A percentile compares a stretch with the other conserved stretches of the same genome.
phyloP scores from a whole-genome alignment of 768 basidiomycete genomes.

The Pholiota conissans region DNA sequence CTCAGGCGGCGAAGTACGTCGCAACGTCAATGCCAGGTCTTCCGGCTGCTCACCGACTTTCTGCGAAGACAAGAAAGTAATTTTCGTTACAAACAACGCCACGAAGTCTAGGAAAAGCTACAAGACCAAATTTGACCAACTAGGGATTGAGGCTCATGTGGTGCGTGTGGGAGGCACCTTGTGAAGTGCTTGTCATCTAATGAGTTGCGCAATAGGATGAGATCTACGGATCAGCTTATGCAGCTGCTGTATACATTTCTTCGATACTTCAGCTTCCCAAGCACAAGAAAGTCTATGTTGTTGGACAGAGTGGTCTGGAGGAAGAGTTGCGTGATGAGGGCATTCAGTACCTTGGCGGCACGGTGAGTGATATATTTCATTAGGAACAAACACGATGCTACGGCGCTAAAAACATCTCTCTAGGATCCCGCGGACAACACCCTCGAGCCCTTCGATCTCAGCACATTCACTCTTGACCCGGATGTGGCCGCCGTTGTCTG shows the following conservation, averaged over 20 bases:
- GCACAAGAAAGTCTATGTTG: conserved; percentile 93
- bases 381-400: conserved; percentile 3
- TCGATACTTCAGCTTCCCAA: conserved; percentile 87
- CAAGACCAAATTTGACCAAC: conserved; percentile 88
- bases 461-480: conserved; percentile 72
- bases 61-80: conserved; percentile 69
- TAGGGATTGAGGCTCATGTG: conserved; percentile 82
- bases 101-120: conserved; percentile 87
- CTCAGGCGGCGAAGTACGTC: conserved; percentile 72
- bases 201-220: conserved; percentile 65
- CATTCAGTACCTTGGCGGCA: conserved; percentile 77
- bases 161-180: conserved; percentile 47
- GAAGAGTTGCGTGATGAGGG: conserved; percentile 92
- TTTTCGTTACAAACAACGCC: conserved; percentile 98
- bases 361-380: conserved; percentile 43
- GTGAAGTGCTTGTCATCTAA: conserved; percentile 1
- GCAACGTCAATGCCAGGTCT: conserved; percentile 8
- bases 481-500: conserved; percentile 92
- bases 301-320: conserved; percentile 90
- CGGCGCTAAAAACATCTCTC: conserved; percentile 2
- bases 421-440: conserved; percentile 88
- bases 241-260: conserved; percentile 71
- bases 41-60: conserved; percentile 7
- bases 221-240: conserved; percentile 93
- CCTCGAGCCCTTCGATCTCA: conserved; percentile 65